Conservation (phyloP, 1,139 yeast genomes). For the Zygoascus meyerae region DNA sequence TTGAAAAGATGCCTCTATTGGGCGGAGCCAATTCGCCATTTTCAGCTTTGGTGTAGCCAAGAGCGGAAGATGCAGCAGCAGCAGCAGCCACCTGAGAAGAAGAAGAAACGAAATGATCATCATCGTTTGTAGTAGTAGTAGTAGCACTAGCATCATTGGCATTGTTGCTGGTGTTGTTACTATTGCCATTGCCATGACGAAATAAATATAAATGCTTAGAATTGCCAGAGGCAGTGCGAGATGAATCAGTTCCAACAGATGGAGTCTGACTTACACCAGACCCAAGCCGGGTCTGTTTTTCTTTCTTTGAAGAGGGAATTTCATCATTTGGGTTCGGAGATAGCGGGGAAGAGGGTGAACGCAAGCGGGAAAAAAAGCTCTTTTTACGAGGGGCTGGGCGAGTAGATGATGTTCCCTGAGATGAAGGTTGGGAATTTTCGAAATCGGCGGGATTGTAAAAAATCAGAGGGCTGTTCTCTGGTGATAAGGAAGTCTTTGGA, state of each 20-base stretch:
- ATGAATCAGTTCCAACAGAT: background rate
- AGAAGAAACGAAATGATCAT: background rate
- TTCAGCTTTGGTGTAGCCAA: slow-evolving; percentile 12
- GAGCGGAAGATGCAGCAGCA: background rate
- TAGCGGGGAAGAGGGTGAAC: slow-evolving; percentile 37
- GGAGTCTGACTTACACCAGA: background rate
- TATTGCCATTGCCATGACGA: background rate
- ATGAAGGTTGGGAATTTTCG: slow-evolving; percentile 8
- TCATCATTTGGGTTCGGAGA: slow-evolving; percentile 18
- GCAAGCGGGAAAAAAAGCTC: slow-evolving; percentile 31
- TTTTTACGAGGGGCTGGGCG: slow-evolving; percentile 12
- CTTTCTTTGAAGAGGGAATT: background rate
- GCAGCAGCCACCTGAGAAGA: background rate
- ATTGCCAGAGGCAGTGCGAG: slow-evolving; percentile 15
- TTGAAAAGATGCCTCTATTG: slow-evolving; percentile 40
- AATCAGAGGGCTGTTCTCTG: slow-evolving; percentile 8
- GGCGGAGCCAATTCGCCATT: slow-evolving; percentile 16
- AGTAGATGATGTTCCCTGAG: slow-evolving; percentile 1
- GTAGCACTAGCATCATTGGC: slow-evolving; percentile 1
- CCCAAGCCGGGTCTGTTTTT: background rate
- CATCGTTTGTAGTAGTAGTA: too few relatives aligned
- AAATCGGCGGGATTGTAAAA: slow-evolving; percentile 6
- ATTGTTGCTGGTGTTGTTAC: background rate
- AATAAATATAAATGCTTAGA: slow-evolving; percentile 13
- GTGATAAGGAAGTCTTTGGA: slow-evolving; percentile 6